These are phyloP conservation scores for Leishmania turanica DNA, from an alignment of 208 protist species.

Conservation along the genomic window DNA sequence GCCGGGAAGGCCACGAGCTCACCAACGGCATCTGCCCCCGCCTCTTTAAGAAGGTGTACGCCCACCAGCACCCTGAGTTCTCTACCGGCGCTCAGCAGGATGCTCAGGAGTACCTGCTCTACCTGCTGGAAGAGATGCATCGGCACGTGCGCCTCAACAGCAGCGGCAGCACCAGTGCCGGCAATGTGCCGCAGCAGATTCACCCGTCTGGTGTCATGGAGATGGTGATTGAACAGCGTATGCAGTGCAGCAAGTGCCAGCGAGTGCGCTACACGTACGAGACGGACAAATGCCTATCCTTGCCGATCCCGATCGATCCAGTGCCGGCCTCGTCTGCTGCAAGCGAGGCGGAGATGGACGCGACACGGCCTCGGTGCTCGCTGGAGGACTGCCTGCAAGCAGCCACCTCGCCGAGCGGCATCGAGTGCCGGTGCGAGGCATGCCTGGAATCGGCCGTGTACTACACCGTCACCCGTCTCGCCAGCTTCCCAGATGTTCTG, in stretches of 20 bases:
- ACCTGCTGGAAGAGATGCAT: constrained; percentile 89
- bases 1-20: constrained; percentile 44
- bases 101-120: constrained; percentile 95
- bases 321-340: constrained; percentile 30
- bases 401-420: constrained; percentile 27
- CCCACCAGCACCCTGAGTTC: constrained; percentile 95
- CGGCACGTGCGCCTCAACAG: constrained; percentile 54
- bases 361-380: constrained; percentile 48
- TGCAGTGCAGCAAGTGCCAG: constrained; percentile 83
- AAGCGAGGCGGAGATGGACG: constrained; percentile 52
- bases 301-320: constrained; percentile 86
- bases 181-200: background rate
- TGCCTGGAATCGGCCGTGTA: constrained; percentile 57
- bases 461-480: constrained; percentile 52
- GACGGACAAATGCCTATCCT: constrained; percentile 85
- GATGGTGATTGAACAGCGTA: constrained; percentile 86
- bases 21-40: constrained; percentile 87
- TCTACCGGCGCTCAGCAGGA: constrained; percentile 96
- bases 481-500: constrained; percentile 90
- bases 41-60: constrained; percentile 96
- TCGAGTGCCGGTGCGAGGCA: constrained; percentile 78
- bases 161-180: constrained; percentile 1
- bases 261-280: constrained; percentile 91
- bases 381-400: constrained; percentile 71
- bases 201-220: constrained; percentile 73